Conservation (phyloP, 192 early-diverging fungal species). For the Rhizophagus prolifer region DNA sequence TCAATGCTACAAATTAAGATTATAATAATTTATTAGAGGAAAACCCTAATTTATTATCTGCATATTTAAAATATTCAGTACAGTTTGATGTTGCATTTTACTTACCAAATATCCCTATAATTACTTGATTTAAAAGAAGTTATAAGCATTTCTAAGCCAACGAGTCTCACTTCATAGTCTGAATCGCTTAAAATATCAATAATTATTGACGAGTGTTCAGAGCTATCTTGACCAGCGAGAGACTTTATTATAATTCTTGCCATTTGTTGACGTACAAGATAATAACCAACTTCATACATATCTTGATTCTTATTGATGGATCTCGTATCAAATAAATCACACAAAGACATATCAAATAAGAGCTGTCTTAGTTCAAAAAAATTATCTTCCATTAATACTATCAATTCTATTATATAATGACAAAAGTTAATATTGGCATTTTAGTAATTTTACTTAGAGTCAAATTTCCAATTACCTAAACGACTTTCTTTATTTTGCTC, state of each 20-base stretch:
- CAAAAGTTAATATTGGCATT: neutral
- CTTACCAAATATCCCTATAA: neutral
- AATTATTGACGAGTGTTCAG: neutral
- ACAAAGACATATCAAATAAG: conserved; percentile 11
- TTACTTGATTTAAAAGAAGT: neutral
- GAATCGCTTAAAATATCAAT: conserved; percentile 5
- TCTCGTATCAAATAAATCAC: neutral
- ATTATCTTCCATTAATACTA: conserved; percentile 10
- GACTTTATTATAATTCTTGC: conserved; percentile 12
- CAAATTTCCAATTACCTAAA: neutral
- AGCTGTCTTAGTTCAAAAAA: conserved; percentile 2
- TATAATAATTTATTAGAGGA: neutral
- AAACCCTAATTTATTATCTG: too few species aligned
- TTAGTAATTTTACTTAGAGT: neutral
- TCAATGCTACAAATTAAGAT: neutral
- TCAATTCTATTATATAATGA: neutral
- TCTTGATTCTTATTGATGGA: neutral
- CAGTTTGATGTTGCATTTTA: too few species aligned
- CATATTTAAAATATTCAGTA: too few species aligned
- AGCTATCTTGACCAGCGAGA: neutral
- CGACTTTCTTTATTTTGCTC: neutral
- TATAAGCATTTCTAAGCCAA: neutral
- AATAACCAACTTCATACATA: neutral
- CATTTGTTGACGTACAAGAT: conserved; percentile 13
- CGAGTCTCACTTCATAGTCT: conserved; percentile 12